Evolutionary conservation across 495 filamentous ascomycete genomes (phyloP), one percentile per base, ranked within the genome.

Genomic region (Podospora pseudocomata): DNA sequence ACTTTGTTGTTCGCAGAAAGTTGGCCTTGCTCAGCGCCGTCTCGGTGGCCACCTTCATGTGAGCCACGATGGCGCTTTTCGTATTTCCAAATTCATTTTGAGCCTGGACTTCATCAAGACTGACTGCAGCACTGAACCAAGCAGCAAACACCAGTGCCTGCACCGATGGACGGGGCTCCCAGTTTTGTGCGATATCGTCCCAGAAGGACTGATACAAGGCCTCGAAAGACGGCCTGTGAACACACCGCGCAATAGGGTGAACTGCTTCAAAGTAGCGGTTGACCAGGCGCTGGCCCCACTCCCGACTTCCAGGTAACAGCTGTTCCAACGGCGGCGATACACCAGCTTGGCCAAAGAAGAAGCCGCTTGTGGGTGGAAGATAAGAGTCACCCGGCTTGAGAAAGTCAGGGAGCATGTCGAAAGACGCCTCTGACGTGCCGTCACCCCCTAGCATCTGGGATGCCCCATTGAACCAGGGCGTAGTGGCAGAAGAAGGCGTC

Each of bases 131-230:
- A 7, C 87, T 89, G 71, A 93, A 88, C 75, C 90, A 81, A 28
- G 86, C 85, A 0, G 87, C 87, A 73, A 89, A 88, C 5, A 91
- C 80, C 6, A 91, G 78, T 0, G 90, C 89, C 75, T 90, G 87
- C 49, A 86, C 80, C 1, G 89, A 89, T n/a, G 80, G 73, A 5
- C 83, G 74, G 16, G 89, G 89, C 74, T 90, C 88, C 26, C 83
- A 80, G 11, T 82, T 81, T 15, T 75, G 68, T 49, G 72, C 72
- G 32, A 91, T 78, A 49, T 87, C 81, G 5, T 86, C 83, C 87
- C 88, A 91, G 65, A 93, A 90, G 6, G 75, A 72, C 16, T 82
- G 71, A 75, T 92, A 93, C 61, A 84, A 78, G 27, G 76, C 75
- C 63, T 90, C 85, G 59, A 93, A 87, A 4, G 87, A 85, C 0